Percentiles rank a stretch among this genome's conserved stretches.
phyloP scores from a whole-genome alignment of 371 early-diverging fungal species.

The Mortierella sp. region DNA sequence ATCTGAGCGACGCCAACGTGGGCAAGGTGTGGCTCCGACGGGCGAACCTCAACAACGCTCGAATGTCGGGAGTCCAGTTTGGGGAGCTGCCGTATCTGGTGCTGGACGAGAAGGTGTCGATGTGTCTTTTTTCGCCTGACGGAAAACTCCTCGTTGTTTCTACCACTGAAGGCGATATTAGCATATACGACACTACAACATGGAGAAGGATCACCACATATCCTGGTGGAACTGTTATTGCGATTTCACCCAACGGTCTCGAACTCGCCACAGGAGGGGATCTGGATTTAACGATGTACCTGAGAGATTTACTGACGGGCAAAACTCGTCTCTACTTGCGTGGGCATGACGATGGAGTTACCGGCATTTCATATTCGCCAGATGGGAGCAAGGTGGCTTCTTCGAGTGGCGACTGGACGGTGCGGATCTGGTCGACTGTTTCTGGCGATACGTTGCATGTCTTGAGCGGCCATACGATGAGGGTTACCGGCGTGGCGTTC shows the following conservation, averaged over 20 bases:
- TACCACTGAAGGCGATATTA: neutral
- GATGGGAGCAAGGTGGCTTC: neutral
- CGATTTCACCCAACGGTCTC: neutral
- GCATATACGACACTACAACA: neutral
- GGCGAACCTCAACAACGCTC: neutral
- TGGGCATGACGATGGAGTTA: neutral
- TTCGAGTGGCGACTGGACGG: neutral
- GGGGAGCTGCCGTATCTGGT: neutral
- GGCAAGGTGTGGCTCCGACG: neutral
- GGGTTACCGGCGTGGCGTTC: neutral
- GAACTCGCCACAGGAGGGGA: neutral
- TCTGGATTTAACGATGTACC: neutral
- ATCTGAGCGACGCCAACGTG: neutral
- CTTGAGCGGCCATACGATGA: neutral
- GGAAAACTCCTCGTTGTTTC: neutral
- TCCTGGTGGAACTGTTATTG: neutral
- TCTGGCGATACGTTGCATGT: neutral
- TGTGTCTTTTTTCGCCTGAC: neutral
- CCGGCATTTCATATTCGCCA: neutral
- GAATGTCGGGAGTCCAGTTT: neutral
- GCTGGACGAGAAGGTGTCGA: neutral
- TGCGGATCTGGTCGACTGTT: neutral
- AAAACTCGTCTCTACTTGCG: neutral
- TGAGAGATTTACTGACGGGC: neutral
- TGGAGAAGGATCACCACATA: neutral